A percentile compares a stretch with the other conserved stretches of the same genome.
Evolutionary conservation across 106 monocot genomes (phyloP).

Genomic region (Dendrobium chrysotoxum): DNA sequence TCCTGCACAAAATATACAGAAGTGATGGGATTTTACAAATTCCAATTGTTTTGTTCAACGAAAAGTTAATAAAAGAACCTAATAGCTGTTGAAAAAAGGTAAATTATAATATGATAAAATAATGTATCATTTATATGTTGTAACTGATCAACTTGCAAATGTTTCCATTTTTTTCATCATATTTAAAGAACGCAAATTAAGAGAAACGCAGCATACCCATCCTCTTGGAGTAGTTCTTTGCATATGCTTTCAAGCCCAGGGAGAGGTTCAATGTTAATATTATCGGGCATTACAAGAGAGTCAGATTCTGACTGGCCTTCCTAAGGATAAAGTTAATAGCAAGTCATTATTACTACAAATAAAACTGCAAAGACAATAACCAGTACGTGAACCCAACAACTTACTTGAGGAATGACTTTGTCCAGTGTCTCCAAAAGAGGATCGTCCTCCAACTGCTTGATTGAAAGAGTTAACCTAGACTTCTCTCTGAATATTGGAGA

Average conservation of each 20-base stretch:
- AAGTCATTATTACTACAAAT: background rate
- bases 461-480: conserved; percentile 68
- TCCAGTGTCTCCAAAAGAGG: conserved; percentile 87
- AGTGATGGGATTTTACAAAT: background rate
- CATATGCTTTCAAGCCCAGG: conserved; percentile 89
- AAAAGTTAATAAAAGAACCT: background rate
- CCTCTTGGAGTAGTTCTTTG: conserved; percentile 70
- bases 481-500: conserved; percentile 47
- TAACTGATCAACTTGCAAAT: background rate
- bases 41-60: background rate
- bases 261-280: conserved; percentile 49
- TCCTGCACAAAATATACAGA: background rate
- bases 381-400: conserved; percentile 5
- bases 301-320: conserved; percentile 32
- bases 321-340: conserved; percentile 14
- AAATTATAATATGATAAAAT: background rate
- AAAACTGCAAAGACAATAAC: background rate
- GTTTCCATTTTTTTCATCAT: background rate
- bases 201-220: conserved; percentile 54
- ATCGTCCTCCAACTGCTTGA: conserved; percentile 91
- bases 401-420: conserved; percentile 82
- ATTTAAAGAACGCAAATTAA: background rate
- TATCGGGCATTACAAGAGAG: conserved; percentile 14
- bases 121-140: background rate
- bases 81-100: background rate